These are phyloP conservation scores for Iris macrosiphon DNA, from an alignment of 106 monocot species.

Conservation along the genomic window DNA sequence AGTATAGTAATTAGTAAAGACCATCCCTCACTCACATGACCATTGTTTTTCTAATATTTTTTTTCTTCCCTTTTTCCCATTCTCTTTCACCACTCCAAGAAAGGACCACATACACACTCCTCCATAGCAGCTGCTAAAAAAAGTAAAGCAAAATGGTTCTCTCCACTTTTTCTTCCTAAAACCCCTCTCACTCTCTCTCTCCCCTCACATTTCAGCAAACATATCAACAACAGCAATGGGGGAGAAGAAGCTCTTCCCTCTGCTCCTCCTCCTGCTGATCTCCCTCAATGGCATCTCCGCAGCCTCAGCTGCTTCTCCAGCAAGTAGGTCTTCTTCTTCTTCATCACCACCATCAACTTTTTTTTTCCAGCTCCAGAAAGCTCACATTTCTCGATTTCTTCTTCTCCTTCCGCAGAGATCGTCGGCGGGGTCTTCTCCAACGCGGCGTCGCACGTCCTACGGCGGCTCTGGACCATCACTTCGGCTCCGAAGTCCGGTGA, in stretches of 20 bases:
- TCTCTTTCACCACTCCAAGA: no score
- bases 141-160: slow-evolving; percentile 5
- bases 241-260: slow-evolving; percentile 8
- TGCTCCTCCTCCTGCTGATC: slow-evolving; percentile 23
- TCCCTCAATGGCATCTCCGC: slow-evolving; percentile 19
- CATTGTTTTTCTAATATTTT: no score
- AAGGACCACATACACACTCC: no score
- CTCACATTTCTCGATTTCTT: slow-evolving; percentile 6
- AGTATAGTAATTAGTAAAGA: no score
- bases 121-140: no score
- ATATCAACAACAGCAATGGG: not conserved
- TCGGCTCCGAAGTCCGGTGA: slow-evolving; percentile 65
- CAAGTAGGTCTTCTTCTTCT: slow-evolving; percentile 31
- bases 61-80: no score
- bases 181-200: slow-evolving; percentile 8
- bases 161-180: not conserved
- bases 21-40: no score
- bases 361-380: not conserved
- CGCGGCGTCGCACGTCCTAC: slow-evolving; percentile 42
- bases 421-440: slow-evolving; percentile 68
- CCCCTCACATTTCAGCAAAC: not conserved
- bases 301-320: slow-evolving; percentile 35
- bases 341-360: not conserved
- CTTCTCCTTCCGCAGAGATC: slow-evolving; percentile 29
- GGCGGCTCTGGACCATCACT: slow-evolving; percentile 70